phyloP scores from a whole-genome alignment of 805 yeast genomes.

The Ogataea angusta region DNA sequence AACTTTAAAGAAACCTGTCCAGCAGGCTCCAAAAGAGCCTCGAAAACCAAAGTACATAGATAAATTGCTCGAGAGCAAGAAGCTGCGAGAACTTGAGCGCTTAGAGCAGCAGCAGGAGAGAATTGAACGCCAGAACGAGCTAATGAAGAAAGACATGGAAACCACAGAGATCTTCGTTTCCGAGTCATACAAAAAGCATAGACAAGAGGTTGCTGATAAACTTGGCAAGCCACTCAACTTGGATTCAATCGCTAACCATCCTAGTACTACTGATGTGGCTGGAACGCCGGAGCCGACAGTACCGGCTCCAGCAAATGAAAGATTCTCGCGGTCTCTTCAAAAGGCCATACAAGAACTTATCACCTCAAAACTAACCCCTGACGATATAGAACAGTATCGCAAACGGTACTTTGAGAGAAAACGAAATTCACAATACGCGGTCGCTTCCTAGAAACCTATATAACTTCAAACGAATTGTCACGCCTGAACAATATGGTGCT shows the following conservation, averaged over 20 bases:
- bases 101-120: constrained; percentile 37
- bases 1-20: constrained; percentile 32
- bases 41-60: constrained; percentile 35
- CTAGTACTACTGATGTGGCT: background rate
- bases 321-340: constrained; percentile 1
- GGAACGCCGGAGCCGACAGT: background rate
- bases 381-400: constrained; percentile 18
- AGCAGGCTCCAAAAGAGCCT: constrained; percentile 23
- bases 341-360: constrained; percentile 10
- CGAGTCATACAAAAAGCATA: constrained; percentile 41
- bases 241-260: background rate
- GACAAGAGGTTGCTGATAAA: constrained; percentile 19
- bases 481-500: background rate
- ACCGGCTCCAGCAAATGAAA: background rate
- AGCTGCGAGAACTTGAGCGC: constrained; percentile 44
- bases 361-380: constrained; percentile 15
- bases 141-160: constrained; percentile 37
- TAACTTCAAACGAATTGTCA: too few relatives aligned
- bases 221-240: background rate
- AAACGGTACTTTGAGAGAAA: constrained; percentile 22
- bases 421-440: background rate
- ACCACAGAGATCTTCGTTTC: constrained; percentile 48
- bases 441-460: background rate
- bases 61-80: constrained; percentile 42
- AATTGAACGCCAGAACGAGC: constrained; percentile 36